These are phyloP conservation scores for Staphylotrichum tortipilum DNA, from an alignment of 495 filamentous ascomycete species.

Conservation along the genomic window DNA sequence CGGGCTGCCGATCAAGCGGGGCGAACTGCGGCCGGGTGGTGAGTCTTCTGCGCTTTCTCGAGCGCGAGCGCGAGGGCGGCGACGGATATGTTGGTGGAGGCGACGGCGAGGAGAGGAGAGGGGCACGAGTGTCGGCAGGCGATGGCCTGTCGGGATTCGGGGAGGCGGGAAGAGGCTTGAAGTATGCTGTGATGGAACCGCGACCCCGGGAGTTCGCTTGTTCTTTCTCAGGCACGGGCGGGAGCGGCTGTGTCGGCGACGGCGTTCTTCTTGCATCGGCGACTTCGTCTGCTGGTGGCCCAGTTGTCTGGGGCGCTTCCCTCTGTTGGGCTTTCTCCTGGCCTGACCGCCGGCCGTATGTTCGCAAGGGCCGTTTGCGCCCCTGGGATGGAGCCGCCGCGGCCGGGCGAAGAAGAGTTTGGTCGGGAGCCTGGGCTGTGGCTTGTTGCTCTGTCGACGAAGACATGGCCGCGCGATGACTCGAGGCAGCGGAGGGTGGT, in stretches of 20 bases:
- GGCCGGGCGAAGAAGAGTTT: neutral
- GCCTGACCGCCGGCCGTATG: constrained; percentile 34
- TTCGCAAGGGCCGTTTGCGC: constrained; percentile 33
- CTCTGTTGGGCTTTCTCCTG: constrained; percentile 12
- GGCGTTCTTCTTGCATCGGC: neutral
- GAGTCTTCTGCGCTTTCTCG: constrained; percentile 28
- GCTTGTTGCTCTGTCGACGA: neutral
- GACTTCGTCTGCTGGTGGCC: neutral
- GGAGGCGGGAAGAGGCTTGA: constrained; percentile 26
- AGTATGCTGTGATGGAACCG: constrained; percentile 37
- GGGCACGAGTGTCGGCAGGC: constrained; percentile 5
- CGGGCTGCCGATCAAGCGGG: neutral
- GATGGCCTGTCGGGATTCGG: constrained; percentile 6
- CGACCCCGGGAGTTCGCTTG: constrained; percentile 17
- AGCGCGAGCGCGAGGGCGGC: neutral
- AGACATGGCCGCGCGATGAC: no score
- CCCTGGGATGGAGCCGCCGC: neutral
- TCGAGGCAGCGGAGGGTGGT: no score
- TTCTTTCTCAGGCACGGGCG: neutral
- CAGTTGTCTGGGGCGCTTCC: neutral
- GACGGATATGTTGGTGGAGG: constrained; percentile 8
- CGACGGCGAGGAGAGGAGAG: neutral
- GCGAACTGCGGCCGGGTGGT: constrained; percentile 22
- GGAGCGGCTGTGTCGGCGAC: neutral
- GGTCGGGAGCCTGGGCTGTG: no score